Evolutionary conservation across 371 early-diverging fungal species (phyloP).

Genomic region (Mucor lusitanicus): DNA sequence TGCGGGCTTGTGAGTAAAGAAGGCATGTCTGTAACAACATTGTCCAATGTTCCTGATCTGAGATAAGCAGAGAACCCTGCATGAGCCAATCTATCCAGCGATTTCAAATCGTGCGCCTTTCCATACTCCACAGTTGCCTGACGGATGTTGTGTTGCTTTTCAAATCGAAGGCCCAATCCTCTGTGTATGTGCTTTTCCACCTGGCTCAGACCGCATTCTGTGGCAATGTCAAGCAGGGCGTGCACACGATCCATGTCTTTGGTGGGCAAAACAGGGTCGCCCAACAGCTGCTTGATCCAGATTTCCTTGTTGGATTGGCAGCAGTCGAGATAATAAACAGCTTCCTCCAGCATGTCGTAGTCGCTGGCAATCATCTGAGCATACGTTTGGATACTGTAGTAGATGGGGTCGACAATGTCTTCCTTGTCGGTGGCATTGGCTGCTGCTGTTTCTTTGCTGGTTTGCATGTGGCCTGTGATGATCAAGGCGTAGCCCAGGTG

Average conservation of each 20-base stretch:
- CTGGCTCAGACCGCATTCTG: neutral
- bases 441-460: neutral
- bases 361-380: slow-evolving; percentile 20
- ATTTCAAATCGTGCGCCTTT: slow-evolving; percentile 20
- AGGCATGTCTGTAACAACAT: slow-evolving; percentile 14
- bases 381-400: slow-evolving; percentile 27
- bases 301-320: slow-evolving; percentile 29
- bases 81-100: slow-evolving; percentile 27
- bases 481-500: slow-evolving; percentile 23
- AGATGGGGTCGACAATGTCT: slow-evolving; percentile 28
- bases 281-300: slow-evolving; percentile 29
- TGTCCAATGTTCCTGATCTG: slow-evolving; percentile 17
- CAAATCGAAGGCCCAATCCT: slow-evolving; percentile 22
- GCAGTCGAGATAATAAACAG: slow-evolving; percentile 23
- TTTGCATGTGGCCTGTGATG: neutral
- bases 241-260: neutral
- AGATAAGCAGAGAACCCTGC: slow-evolving; percentile 19
- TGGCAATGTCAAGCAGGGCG: neutral
- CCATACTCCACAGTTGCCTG: slow-evolving; percentile 29
- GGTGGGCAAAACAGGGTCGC: neutral
- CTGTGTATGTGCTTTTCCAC: slow-evolving; percentile 1
- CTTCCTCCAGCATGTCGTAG: slow-evolving; percentile 36
- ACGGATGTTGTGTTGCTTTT: slow-evolving; percentile 8
- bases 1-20: slow-evolving; percentile 16
- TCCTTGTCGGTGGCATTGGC: neutral